These are phyloP conservation scores for Puccinia brachypodii DNA, from an alignment of 1,284 basidiomycete species.

Conservation along the genomic window DNA sequence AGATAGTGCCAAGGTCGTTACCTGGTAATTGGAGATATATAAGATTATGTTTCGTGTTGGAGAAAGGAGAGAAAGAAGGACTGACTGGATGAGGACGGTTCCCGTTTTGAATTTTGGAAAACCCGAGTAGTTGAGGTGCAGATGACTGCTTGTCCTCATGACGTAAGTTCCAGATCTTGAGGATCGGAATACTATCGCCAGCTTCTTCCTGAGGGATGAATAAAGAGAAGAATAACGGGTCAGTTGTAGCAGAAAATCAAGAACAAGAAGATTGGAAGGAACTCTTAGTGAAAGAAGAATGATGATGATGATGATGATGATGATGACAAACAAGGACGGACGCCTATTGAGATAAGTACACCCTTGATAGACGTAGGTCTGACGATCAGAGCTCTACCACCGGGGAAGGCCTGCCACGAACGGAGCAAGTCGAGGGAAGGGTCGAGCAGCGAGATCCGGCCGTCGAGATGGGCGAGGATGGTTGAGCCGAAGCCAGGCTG, in stretches of 20 bases:
- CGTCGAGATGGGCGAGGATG: constrained; percentile 77
- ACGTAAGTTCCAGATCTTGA: constrained; percentile 86
- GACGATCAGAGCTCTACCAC: constrained; percentile 66
- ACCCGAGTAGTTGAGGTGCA: constrained; percentile 70
- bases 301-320: constrained; percentile 41
- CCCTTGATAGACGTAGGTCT: constrained; percentile 77
- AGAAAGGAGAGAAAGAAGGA: constrained; percentile 20
- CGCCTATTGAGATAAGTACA: constrained; percentile 78
- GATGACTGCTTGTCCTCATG: constrained; percentile 71
- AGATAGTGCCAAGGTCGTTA: constrained; percentile 78
- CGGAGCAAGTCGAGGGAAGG: constrained; percentile 69
- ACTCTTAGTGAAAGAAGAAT: constrained; percentile 16
- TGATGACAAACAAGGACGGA: constrained; percentile 59
- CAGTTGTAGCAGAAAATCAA: too few species aligned
- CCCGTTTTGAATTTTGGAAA: constrained; percentile 72
- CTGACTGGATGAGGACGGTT: constrained; percentile 78
- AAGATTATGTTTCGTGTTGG: constrained; percentile 13
- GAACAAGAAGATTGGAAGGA: too few species aligned
- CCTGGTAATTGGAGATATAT: constrained; percentile 59
- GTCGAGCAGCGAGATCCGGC: constrained; percentile 72
- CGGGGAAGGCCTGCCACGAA: constrained; percentile 52
- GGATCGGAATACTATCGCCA: constrained; percentile 68
- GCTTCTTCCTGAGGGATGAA: constrained; percentile 69
- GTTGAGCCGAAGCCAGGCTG: constrained; percentile 66
- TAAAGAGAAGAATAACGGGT: too few species aligned